A percentile compares a stretch with the other conserved stretches of the same genome.
Evolutionary conservation across 345 rosid species (phyloP).

Genomic region (Eucalyptus victrix): DNA sequence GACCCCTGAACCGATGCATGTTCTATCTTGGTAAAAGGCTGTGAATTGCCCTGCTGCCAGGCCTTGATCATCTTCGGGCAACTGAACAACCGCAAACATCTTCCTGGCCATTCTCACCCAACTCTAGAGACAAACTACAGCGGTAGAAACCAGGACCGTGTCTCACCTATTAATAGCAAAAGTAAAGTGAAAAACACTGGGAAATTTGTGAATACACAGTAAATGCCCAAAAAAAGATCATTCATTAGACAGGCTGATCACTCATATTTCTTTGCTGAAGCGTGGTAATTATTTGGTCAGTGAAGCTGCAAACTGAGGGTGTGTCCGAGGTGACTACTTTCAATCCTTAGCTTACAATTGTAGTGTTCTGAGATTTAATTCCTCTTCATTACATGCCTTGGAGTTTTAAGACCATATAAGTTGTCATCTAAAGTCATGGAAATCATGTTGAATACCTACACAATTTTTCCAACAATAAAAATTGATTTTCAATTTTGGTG

Average conservation of each 20-base stretch:
- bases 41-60: constrained; percentile 91
- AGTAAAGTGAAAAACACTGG: neutral
- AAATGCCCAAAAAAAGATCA: neutral
- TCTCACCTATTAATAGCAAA: constrained; percentile 38
- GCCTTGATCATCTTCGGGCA: constrained; percentile 80
- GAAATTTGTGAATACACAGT: neutral
- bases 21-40: constrained; percentile 60
- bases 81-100: constrained; percentile 45
- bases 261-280: neutral
- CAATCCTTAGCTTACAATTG: neutral
- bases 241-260: neutral
- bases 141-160: constrained; percentile 81
- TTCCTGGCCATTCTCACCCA: constrained; percentile 18
- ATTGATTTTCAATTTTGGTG: neutral
- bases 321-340: neutral
- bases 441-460: neutral
- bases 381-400: neutral
- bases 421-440: neutral
- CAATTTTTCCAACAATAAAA: neutral
- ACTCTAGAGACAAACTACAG: constrained; percentile 38
- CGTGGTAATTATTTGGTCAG: neutral
- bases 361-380: neutral
- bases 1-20: constrained; percentile 75
- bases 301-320: neutral
- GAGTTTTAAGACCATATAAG: neutral